Evolutionary conservation across 2,329 filamentous ascomycete species (phyloP).

Genomic region (Penicillium freii): DNA sequence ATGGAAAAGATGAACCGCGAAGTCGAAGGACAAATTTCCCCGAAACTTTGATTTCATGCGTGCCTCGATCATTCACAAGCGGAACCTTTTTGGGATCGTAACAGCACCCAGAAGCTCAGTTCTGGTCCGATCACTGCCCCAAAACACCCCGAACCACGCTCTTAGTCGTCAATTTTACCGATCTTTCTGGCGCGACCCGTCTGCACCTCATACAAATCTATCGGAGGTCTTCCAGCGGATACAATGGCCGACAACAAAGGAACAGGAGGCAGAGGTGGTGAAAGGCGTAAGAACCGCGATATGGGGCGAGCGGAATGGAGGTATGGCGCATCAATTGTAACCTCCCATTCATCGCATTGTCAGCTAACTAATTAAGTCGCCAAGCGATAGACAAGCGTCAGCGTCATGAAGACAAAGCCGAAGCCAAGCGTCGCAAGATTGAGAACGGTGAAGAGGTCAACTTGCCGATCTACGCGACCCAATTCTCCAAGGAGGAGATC

Average conservation of each 20-base stretch:
- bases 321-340: slow-evolving; percentile 45
- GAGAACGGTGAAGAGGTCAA: slow-evolving; percentile 46
- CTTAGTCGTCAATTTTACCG: background rate
- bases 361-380: slow-evolving; percentile 54
- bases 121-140: background rate
- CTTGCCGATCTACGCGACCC: slow-evolving; percentile 54
- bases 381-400: slow-evolving; percentile 53
- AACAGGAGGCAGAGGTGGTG: slow-evolving; percentile 34
- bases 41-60: slow-evolving; percentile 10
- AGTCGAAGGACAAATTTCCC: slow-evolving; percentile 10
- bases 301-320: slow-evolving; percentile 65
- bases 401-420: slow-evolving; percentile 51
- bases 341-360: slow-evolving; percentile 9
- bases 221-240: slow-evolving; percentile 20
- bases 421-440: slow-evolving; percentile 56
- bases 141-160: background rate
- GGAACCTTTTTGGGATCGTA: slow-evolving; percentile 16
- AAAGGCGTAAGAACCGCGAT: slow-evolving; percentile 61
- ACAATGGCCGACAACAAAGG: slow-evolving; percentile 38
- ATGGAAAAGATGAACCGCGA: slow-evolving; percentile 8
- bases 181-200: background rate
- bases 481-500: slow-evolving; percentile 76
- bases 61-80: slow-evolving; percentile 20
- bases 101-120: background rate
- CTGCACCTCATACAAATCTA: slow-evolving; percentile 14